phyloP scores from a whole-genome alignment of 2,329 filamentous ascomycete species.

The Fusarium algeriense region DNA sequence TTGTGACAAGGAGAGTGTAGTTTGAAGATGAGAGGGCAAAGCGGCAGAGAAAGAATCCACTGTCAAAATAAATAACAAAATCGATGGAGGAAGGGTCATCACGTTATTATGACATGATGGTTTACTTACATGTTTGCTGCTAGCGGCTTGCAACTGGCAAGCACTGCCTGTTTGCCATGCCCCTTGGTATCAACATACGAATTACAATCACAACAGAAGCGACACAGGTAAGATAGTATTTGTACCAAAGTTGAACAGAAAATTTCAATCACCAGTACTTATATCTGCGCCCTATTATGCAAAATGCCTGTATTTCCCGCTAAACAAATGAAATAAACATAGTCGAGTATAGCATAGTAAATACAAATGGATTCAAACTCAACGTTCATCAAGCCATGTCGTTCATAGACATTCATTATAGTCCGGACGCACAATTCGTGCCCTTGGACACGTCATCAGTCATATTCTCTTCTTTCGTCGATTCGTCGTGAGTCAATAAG shows the following conservation, averaged over 20 bases:
- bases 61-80: background rate
- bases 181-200: no score
- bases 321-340: constrained; percentile 32
- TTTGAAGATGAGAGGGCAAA: background rate
- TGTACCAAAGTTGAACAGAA: background rate
- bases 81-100: background rate
- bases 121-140: no score
- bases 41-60: background rate
- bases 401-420: constrained; percentile 34
- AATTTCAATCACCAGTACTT: constrained; percentile 10
- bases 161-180: no score
- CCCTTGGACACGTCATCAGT: constrained; percentile 38
- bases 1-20: background rate
- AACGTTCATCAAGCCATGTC: constrained; percentile 21
- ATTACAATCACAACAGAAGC: no score
- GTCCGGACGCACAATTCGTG: constrained; percentile 13
- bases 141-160: no score
- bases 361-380: constrained; percentile 26
- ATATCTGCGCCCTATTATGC: constrained; percentile 35
- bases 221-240: background rate
- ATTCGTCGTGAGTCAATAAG: constrained; percentile 36
- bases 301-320: constrained; percentile 37
- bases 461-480: constrained; percentile 30
- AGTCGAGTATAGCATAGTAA: constrained; percentile 4
- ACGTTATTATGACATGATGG: background rate